A percentile compares a stretch with the other conserved stretches of the same genome.
These are phyloP conservation scores for Saccharum officinarum DNA, from an alignment of 176 grass and related monocot genomes.

Conservation along the genomic window DNA sequence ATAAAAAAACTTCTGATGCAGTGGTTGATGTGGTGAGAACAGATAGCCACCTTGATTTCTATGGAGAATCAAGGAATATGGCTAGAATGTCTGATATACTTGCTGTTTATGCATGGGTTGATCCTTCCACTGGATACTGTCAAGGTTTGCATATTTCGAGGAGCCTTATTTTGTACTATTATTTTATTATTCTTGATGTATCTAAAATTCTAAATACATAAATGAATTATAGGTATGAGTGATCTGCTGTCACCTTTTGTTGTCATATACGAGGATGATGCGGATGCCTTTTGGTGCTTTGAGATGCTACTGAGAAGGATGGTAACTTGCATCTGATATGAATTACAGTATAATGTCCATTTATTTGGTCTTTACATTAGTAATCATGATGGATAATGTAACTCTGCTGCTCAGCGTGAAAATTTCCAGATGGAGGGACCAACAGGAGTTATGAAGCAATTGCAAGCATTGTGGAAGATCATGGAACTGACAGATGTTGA, in stretches of 20 bases:
- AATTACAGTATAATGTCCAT: constrained; percentile 19
- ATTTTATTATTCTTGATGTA: constrained; percentile 26
- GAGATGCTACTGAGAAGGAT: constrained; percentile 98
- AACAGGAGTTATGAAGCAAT: constrained; percentile 88
- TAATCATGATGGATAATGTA: constrained; percentile 30
- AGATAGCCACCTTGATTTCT: constrained; percentile 94
- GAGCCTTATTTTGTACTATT: constrained; percentile 5
- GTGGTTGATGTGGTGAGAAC: constrained; percentile 99
- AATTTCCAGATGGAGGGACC: constrained; percentile 99
- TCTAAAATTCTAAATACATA: constrained; percentile 44
- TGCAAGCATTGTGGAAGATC: constrained; percentile 80
- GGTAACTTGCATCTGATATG: constrained; percentile 54
- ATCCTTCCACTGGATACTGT: constrained; percentile 97
- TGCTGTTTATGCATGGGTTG: constrained; percentile 99
- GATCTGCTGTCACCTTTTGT: constrained; percentile 99
- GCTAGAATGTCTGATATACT: constrained; percentile 99
- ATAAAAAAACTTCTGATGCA: constrained; percentile 47
- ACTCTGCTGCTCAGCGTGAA: constrained; percentile 67
- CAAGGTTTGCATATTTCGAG: constrained; percentile 68
- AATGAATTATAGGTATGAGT: constrained; percentile 79
- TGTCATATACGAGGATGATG: constrained; percentile 43
- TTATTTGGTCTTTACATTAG: constrained; percentile 12
- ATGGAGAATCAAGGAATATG: constrained; percentile 96
- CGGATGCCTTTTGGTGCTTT: constrained; percentile 99
- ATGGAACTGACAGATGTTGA: constrained; percentile 73